Conservation (phyloP, 352 stramenopile species). For the Phytophthora colocasiae region DNA sequence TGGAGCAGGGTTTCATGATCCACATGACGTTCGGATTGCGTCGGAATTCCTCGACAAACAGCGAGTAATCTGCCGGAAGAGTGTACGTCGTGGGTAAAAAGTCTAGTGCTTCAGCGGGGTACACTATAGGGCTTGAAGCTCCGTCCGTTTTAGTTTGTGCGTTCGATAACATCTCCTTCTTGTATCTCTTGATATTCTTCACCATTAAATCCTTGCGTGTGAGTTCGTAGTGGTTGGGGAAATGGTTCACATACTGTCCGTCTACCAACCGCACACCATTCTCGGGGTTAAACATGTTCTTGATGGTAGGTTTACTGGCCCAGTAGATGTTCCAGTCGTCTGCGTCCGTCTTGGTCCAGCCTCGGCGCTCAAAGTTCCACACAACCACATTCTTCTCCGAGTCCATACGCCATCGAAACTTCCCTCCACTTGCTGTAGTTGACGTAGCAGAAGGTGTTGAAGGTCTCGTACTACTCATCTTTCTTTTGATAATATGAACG, state of each 20-base stretch:
- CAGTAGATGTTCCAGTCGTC: constrained; percentile 96
- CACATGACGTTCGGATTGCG: constrained; percentile 90
- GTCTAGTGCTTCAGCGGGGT: constrained; percentile 48
- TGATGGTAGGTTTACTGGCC: constrained; percentile 90
- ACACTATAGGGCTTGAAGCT: neutral
- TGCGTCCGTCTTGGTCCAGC: constrained; percentile 82
- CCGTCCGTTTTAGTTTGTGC: neutral
- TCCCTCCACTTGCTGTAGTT: constrained; percentile 13
- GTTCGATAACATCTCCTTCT: constrained; percentile 57
- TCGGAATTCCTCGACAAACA: constrained; percentile 93
- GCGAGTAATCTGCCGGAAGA: constrained; percentile 92
- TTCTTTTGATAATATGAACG: too few species aligned
- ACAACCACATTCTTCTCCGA: constrained; percentile 83
- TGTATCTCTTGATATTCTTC: constrained; percentile 95
- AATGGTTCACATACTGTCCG: constrained; percentile 84
- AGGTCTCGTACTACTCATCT: constrained; percentile 15
- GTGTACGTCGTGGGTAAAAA: constrained; percentile 94
- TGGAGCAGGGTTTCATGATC: constrained; percentile 95
- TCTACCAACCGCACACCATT: constrained; percentile 68
- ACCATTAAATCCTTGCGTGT: constrained; percentile 94
- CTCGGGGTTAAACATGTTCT: constrained; percentile 91
- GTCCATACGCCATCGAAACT: constrained; percentile 76
- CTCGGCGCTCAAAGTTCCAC: constrained; percentile 86
- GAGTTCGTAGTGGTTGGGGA: constrained; percentile 94
- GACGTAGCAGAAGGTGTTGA: constrained; percentile 11